Base-by-base conservation (phyloP, 805 yeast genomes). In the Lachancea fermentati region DNA sequence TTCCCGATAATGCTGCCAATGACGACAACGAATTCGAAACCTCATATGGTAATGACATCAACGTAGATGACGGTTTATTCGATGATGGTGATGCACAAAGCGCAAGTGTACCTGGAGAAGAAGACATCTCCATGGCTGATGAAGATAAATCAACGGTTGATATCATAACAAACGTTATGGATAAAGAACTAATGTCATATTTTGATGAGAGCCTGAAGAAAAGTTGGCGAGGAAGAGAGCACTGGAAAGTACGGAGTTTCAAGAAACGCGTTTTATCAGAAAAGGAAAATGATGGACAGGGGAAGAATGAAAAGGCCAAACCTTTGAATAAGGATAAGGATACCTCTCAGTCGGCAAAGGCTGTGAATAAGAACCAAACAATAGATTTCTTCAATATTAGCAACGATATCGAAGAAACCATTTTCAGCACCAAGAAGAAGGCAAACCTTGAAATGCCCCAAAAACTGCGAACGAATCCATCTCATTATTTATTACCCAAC, bases 201-300 rank as follows among this genome's bases (percentile, higher is more conserved):
- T 87, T 87, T 60, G 96, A 88, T 57, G 79, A 78, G 39, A 72
- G 78, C 15, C 69, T 86, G 62, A 75, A 71, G 42, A 59, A 60
- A 34, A 83, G 78, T 57, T 89, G 97, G 96, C 75, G 94, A 19
- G 97, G 97, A 6, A 84, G 91, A 11, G 91, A 85, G 48, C 94
- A 86, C 62, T 91, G 97, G 97, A 84, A 83, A 61, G 82, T 91
- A 8, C 67, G 73, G 31, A 73, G 77, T 11, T 60, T 81, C 35
- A 81, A 77, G 51, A 69, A 70, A 48, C 47, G 37, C 32, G 18
- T 32, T 41, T 32, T 33, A 5, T 19, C 32, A 13, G 41, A 48
- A 29, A 22, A 30, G 12, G 29, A n/a, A 4, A 30, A 65, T 42
- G 25, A 35, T 35, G 17, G 15, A 11, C 30, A 26, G 14, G 32